Conservation (phyloP, 306 rosid genomes). For the Gynostemma pentaphyllum region DNA sequence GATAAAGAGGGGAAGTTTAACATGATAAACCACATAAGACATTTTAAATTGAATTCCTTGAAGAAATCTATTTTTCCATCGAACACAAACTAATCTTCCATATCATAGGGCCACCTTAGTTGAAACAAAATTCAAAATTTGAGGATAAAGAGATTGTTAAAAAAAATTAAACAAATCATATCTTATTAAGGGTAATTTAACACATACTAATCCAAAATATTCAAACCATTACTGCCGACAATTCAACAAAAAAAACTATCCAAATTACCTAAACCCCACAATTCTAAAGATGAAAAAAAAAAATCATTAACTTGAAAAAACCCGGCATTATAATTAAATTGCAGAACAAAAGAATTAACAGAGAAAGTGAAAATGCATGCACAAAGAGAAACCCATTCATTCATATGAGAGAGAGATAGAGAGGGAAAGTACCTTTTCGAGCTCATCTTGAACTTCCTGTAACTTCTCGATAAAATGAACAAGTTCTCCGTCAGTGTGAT, state of each 20-base stretch:
- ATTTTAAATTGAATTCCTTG: not conserved
- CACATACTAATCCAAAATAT: not conserved
- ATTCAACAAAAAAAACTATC: not conserved
- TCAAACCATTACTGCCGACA: not conserved
- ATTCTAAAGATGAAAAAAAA: not conserved
- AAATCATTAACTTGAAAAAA: not conserved
- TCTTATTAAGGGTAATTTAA: not conserved
- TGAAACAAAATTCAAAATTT: not conserved
- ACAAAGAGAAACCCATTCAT: not conserved
- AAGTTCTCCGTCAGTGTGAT: constrained; percentile 27
- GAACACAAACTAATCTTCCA: not conserved
- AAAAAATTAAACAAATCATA: not conserved
- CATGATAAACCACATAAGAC: not conserved
- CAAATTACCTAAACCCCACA: not conserved
- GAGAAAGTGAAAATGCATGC: not conserved
- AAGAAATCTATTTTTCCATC: not conserved
- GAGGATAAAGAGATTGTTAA: not conserved
- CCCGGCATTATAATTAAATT: not conserved
- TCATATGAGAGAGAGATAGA: not conserved
- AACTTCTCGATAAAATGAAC: constrained; percentile 34
- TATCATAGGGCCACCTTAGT: not conserved
- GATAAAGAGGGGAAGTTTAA: not conserved
- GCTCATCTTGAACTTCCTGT: constrained; percentile 50
- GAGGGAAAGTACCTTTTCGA: constrained; percentile 33
- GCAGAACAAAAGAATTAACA: not conserved